These are phyloP conservation scores for Clitopilus hobsonii DNA, from an alignment of 768 basidiomycete genomes.

Conservation along the genomic window DNA sequence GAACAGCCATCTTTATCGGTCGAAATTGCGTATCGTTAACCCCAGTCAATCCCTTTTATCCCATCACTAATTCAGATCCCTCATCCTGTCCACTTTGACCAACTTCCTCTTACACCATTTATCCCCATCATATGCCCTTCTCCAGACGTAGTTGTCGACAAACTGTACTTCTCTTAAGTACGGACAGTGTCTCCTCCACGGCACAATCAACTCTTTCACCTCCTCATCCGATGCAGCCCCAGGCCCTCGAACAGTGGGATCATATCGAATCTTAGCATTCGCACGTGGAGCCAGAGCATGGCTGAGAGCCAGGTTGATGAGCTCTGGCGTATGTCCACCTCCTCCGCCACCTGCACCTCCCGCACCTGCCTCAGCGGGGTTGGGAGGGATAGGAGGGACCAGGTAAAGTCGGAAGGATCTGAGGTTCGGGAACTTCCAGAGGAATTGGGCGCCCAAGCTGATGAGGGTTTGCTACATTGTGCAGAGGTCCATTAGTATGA, in stretches of 20 bases:
- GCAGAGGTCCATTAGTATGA: not conserved
- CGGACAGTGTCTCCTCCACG: constrained; percentile 39
- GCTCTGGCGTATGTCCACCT: not conserved
- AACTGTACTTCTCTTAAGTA: constrained; percentile 36
- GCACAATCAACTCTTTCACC: constrained; percentile 31
- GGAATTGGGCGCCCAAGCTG: constrained; percentile 38
- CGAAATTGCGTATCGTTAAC: no score
- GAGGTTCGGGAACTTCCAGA: constrained; percentile 28
- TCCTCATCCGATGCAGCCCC: constrained; percentile 20
- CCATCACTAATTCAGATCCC: constrained; percentile 3
- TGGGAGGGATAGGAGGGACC: not conserved
- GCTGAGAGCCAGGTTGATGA: not conserved
- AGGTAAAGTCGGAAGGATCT: constrained; percentile 35
- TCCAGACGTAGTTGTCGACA: constrained; percentile 33
- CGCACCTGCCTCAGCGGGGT: not conserved
- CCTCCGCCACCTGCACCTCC: no score
- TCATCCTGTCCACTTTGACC: not conserved
- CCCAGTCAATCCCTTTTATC: no score
- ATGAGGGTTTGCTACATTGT: constrained; percentile 23
- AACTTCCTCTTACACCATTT: constrained; percentile 24
- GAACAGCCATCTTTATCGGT: no score
- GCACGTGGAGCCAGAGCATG: not conserved
- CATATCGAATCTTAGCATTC: not conserved
- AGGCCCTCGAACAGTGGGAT: not conserved
- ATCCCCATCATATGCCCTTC: constrained; percentile 28